Conservation (phyloP, 2,329 filamentous ascomycete species). For the Colletotrichum sp. region DNA sequence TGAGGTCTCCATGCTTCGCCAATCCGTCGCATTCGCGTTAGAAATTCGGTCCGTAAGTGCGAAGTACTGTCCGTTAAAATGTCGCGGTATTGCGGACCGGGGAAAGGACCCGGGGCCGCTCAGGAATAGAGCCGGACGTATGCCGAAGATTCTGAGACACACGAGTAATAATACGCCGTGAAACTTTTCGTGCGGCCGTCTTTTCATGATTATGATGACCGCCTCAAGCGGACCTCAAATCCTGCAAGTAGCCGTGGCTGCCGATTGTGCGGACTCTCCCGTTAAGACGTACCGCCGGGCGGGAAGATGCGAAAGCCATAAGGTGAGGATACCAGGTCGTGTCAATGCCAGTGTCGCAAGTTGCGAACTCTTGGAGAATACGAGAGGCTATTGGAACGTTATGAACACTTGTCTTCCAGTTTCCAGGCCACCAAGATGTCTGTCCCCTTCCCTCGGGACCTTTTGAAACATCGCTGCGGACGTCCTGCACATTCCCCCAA, state of each 20-base stretch:
- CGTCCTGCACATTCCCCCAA: not conserved
- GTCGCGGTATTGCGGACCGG: not conserved
- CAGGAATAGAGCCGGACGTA: not conserved
- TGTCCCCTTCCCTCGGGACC: not conserved
- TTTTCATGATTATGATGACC: not conserved
- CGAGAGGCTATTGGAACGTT: not conserved
- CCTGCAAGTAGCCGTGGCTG: not conserved
- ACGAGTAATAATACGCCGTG: not conserved
- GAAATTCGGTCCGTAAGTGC: not conserved
- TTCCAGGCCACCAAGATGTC: not conserved
- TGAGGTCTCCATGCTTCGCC: not conserved
- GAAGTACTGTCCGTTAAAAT: not conserved
- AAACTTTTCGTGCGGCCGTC: not conserved
- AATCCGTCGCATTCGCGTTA: not conserved
- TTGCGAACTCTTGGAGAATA: not conserved
- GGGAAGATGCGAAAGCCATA: not conserved
- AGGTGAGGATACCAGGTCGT: not conserved
- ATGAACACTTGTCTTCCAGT: not conserved
- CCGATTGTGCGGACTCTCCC: not conserved
- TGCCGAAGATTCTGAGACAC: not conserved
- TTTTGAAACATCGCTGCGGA: not conserved
- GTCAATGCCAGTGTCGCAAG: not conserved
- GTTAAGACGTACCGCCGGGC: not conserved
- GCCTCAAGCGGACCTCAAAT: not conserved
- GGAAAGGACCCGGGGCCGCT: not conserved